Evolutionary conservation across 2,329 filamentous ascomycete species (phyloP).

Genomic region (Pseudocercospora ulei): DNA sequence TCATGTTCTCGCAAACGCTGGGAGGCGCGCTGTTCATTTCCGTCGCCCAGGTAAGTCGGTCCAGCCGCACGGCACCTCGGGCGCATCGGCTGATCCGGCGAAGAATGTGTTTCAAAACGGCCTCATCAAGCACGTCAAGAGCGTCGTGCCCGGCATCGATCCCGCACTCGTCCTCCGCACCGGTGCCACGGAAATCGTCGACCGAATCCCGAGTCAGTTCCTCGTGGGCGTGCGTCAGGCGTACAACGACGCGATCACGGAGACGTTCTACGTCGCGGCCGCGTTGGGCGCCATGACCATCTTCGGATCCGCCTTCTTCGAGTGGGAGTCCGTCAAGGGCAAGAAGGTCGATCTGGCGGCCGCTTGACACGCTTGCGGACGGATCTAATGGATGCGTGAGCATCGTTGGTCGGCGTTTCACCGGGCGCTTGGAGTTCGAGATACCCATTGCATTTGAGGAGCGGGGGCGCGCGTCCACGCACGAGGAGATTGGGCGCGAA

Average conservation of each 20-base stretch:
- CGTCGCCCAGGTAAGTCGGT: conserved; percentile 42
- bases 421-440: too few relatives aligned
- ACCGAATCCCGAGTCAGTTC: conserved; percentile 44
- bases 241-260: conserved; percentile 54
- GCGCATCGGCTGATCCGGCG: too few relatives aligned
- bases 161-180: conserved; percentile 38
- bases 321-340: conserved; percentile 58
- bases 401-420: too few relatives aligned
- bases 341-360: conserved; percentile 36
- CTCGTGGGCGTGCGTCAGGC: conserved; percentile 49
- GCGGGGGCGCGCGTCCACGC: too few relatives aligned
- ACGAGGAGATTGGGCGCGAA: too few relatives aligned
- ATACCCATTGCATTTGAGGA: too few relatives aligned
- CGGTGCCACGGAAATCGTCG: conserved; percentile 52
- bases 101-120: conserved; percentile 45
- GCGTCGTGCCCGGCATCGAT: conserved; percentile 38
- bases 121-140: conserved; percentile 37
- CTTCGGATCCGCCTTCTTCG: conserved; percentile 47
- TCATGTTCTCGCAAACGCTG: conserved; percentile 43
- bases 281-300: conserved; percentile 47
- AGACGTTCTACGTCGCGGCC: conserved; percentile 53
- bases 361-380: too few relatives aligned
- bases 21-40: conserved; percentile 44
- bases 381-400: too few relatives aligned
- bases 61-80: too few relatives aligned